Conservation (phyloP, 208 protist species). For the Acanthamoeba culbertsoni region DNA sequence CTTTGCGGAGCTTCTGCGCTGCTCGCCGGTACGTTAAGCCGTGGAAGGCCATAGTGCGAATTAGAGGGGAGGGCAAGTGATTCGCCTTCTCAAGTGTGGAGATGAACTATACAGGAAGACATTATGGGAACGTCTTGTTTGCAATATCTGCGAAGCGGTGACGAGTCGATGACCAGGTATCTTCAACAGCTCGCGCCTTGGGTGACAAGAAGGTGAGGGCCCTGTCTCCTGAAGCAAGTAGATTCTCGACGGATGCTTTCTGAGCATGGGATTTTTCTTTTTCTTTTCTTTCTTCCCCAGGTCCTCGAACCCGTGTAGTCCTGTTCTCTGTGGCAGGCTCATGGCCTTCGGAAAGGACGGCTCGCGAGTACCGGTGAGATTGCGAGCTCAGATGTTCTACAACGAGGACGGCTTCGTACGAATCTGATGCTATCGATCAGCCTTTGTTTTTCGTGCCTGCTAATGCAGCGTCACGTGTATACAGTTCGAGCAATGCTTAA, state of each 20-base stretch:
- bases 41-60: neutral
- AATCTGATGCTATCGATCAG: neutral
- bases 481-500: neutral
- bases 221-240: neutral
- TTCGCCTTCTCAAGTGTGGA: neutral
- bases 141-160: neutral
- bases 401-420: neutral
- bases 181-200: neutral
- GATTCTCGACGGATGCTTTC: too few species aligned
- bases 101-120: neutral
- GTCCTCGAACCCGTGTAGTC: neutral
- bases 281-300: neutral
- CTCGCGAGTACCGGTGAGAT: neutral
- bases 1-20: neutral
- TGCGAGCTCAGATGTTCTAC: neutral
- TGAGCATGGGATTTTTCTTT: neutral
- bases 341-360: neutral
- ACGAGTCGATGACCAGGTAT: neutral
- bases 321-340: neutral
- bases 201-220: neutral
- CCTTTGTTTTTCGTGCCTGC: neutral
- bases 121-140: neutral
- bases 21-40: neutral
- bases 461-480: neutral
- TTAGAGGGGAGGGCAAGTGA: neutral